A percentile compares a stretch with the other conserved stretches of the same genome.
Evolutionary conservation across 768 basidiomycete species (phyloP).

Genomic region (Phylloporus sp.): DNA sequence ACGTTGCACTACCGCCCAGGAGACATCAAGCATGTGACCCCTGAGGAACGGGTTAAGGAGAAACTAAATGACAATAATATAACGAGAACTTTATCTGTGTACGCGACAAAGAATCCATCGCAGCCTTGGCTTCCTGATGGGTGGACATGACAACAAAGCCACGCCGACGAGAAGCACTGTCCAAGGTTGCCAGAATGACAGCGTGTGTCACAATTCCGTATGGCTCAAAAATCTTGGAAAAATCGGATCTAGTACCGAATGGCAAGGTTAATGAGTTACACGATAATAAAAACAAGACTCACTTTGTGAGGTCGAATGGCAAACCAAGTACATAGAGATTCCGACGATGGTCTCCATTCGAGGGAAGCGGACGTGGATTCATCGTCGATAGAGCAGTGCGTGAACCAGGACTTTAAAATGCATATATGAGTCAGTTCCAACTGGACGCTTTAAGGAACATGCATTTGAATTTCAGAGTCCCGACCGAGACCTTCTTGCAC

Average conservation of each 20-base stretch:
- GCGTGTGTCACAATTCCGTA: constrained; percentile 70
- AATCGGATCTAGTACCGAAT: constrained; percentile 42
- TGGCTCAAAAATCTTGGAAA: constrained; percentile 55
- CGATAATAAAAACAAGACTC: constrained; percentile 16
- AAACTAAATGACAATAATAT: neutral
- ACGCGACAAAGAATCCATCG: constrained; percentile 64
- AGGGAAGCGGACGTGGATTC: constrained; percentile 13
- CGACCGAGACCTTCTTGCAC: constrained; percentile 39
- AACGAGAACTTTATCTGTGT: constrained; percentile 60
- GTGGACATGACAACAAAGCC: constrained; percentile 81
- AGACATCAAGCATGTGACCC: constrained; percentile 74
- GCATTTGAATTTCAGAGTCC: constrained; percentile 53
- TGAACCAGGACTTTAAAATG: constrained; percentile 36
- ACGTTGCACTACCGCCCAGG: constrained; percentile 86
- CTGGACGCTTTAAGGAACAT: constrained; percentile 25
- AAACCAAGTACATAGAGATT: constrained; percentile 84
- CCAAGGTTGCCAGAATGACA: constrained; percentile 80
- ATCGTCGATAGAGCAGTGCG: constrained; percentile 9
- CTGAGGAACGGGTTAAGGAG: constrained; percentile 32
- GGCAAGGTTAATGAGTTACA: neutral
- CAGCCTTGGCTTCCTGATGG: constrained; percentile 66
- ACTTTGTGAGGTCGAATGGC: constrained; percentile 81
- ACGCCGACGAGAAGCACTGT: constrained; percentile 77
- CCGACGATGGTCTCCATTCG: constrained; percentile 48
- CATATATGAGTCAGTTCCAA: constrained; percentile 17